Evolutionary conservation across 495 filamentous ascomycete genomes (phyloP).

Genomic region (Symbiotaphrina buchneri): DNA sequence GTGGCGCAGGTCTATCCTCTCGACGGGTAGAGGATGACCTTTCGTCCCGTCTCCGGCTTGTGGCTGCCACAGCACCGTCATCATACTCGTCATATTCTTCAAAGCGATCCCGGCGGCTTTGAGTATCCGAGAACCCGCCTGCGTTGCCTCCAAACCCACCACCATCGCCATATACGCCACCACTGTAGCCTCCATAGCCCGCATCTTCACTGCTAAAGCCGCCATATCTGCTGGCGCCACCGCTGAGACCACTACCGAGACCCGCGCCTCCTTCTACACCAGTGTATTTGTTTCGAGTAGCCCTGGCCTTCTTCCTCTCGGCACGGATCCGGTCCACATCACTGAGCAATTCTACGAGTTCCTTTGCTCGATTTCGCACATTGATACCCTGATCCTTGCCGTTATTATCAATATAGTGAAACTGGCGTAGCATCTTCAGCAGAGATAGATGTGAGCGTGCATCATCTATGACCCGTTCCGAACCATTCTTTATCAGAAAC

Average conservation of each 20-base stretch:
- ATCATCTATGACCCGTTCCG: constrained; percentile 94
- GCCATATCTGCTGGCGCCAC: constrained; percentile 44
- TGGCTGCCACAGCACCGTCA: constrained; percentile 35
- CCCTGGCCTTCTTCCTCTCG: constrained; percentile 82
- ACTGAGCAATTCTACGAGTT: constrained; percentile 75
- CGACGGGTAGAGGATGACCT: constrained; percentile 17
- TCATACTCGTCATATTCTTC: constrained; percentile 97
- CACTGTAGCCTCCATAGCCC: constrained; percentile 64
- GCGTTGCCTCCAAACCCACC: constrained; percentile 61
- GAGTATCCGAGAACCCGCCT: constrained; percentile 45
- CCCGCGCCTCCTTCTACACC: constrained; percentile 69
- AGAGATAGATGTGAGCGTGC: constrained; percentile 84
- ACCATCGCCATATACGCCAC: constrained; percentile 79
- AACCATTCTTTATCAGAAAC: constrained; percentile 95
- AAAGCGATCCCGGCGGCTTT: constrained; percentile 48
- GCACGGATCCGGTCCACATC: constrained; percentile 85
- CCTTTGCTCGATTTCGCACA: constrained; percentile 88
- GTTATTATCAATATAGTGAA: constrained; percentile 90
- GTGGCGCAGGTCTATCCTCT: constrained; percentile 34
- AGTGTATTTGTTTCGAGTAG: constrained; percentile 80
- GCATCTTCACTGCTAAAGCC: constrained; percentile 65
- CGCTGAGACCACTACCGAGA: constrained; percentile 29
- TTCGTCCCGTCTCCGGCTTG: constrained; percentile 22
- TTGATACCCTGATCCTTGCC: constrained; percentile 98
- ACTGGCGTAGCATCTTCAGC: constrained; percentile 95